These are phyloP conservation scores for Populus ilicifolia DNA, from an alignment of 345 rosid genomes.

Conservation along the genomic window DNA sequence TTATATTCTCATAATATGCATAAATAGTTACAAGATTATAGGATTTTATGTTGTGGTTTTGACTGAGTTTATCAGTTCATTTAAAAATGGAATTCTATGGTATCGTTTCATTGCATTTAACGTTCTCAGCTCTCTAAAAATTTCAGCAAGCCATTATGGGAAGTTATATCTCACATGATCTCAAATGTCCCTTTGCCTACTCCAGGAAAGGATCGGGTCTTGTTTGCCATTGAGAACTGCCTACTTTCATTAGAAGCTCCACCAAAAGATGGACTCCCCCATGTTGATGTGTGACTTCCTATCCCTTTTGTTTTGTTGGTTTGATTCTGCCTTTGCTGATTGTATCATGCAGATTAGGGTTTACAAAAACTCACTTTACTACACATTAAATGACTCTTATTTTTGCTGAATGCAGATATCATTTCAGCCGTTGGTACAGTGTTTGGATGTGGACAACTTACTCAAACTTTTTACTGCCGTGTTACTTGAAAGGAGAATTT, in stretches of 20 bases:
- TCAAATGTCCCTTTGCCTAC: constrained; percentile 87
- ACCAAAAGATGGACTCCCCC: constrained; percentile 85
- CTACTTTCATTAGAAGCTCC: constrained; percentile 90
- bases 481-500: constrained; percentile 83
- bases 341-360: constrained; percentile 1
- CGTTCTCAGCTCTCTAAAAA: constrained; percentile 28
- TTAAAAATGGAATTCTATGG: neutral
- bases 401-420: constrained; percentile 63
- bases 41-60: neutral
- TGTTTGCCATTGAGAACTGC: constrained; percentile 85
- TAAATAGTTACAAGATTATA: neutral
- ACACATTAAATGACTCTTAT: neutral
- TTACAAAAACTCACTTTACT: neutral
- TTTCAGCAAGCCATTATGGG: constrained; percentile 98
- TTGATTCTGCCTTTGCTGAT: constrained; percentile 9
- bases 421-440: constrained; percentile 91
- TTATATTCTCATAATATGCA: neutral
- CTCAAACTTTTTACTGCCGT: constrained; percentile 85
- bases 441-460: constrained; percentile 93
- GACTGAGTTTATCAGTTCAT: neutral
- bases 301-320: constrained; percentile 4
- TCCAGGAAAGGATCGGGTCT: constrained; percentile 85
- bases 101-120: constrained; percentile 21
- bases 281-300: constrained; percentile 71
- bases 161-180: constrained; percentile 64